These are phyloP conservation scores for Xerocomellus amylosporus DNA, from an alignment of 768 basidiomycete genomes.

Conservation along the genomic window DNA sequence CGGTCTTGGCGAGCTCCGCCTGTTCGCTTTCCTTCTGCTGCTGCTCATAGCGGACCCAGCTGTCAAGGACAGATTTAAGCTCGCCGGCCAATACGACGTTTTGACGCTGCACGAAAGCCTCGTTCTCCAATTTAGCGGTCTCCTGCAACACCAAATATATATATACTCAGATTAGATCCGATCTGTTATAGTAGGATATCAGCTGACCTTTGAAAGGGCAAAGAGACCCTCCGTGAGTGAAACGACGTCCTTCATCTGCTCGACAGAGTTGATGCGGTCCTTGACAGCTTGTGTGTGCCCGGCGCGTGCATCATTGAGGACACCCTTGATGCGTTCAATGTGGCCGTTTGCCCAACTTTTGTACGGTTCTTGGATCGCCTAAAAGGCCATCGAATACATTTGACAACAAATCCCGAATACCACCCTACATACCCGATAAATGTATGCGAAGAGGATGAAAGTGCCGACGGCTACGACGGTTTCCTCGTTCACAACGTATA, in stretches of 20 bases:
- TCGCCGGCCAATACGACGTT: conserved; percentile 83
- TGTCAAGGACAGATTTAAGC: conserved; percentile 92
- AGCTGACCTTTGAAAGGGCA: conserved; percentile 78
- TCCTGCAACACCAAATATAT: conserved; percentile 48
- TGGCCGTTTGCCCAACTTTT: conserved; percentile 88
- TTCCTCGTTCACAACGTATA: conserved; percentile 98
- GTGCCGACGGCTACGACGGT: conserved; percentile 84
- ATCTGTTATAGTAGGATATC: not conserved
- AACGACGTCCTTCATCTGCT: conserved; percentile 94
- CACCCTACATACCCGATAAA: conserved; percentile 63
- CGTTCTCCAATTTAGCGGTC: conserved; percentile 85
- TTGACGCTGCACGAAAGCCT: conserved; percentile 89
- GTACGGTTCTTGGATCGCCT: conserved; percentile 86
- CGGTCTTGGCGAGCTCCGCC: conserved; percentile 80
- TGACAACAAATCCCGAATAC: not conserved
- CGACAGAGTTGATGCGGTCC: conserved; percentile 88
- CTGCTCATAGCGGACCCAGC: conserved; percentile 98
- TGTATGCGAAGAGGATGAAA: conserved; percentile 75
- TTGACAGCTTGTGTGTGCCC: conserved; percentile 94
- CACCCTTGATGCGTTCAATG: conserved; percentile 76
- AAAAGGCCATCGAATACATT: conserved; percentile 17
- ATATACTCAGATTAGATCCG: not conserved
- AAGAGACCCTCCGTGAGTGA: conserved; percentile 89
- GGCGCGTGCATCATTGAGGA: conserved; percentile 76
- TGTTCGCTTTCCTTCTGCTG: conserved; percentile 97